A percentile compares a stretch with the other conserved stretches of the same genome.
phyloP scores from a whole-genome alignment of 2,329 filamentous ascomycete species.

The Phialophora macrospora region DNA sequence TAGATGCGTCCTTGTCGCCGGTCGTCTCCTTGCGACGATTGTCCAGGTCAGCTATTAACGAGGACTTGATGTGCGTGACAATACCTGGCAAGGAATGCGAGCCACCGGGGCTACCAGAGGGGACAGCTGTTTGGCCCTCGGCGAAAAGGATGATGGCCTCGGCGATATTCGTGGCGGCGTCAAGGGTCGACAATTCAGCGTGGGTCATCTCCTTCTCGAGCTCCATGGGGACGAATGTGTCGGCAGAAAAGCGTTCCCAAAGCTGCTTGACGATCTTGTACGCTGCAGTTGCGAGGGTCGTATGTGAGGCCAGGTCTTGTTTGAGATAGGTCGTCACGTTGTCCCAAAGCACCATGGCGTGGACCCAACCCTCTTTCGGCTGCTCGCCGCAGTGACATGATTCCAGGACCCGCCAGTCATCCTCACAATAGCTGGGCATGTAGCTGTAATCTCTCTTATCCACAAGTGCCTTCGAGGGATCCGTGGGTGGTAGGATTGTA shows the following conservation, averaged over 20 bases:
- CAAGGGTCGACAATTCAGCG: slow-evolving; percentile 22
- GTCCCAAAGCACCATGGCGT: slow-evolving; percentile 34
- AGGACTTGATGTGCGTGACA: slow-evolving; percentile 18
- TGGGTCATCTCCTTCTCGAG: slow-evolving; percentile 29
- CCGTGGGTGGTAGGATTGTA: slow-evolving; percentile 18
- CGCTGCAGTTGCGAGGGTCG: slow-evolving; percentile 17
- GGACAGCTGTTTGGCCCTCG: background rate
- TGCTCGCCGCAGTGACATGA: slow-evolving; percentile 32
- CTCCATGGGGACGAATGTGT: background rate
- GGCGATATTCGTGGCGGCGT: slow-evolving; percentile 20
- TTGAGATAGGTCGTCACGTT: slow-evolving; percentile 34
- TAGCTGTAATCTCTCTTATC: slow-evolving; percentile 37
- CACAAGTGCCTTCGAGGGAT: slow-evolving; percentile 22
- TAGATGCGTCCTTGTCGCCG: background rate
- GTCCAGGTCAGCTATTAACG: slow-evolving; percentile 13
- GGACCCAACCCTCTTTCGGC: slow-evolving; percentile 32
- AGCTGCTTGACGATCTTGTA: slow-evolving; percentile 19
- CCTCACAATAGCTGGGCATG: slow-evolving; percentile 33
- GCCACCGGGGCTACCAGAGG: background rate
- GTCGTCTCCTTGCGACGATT: slow-evolving; percentile 5
- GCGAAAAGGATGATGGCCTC: slow-evolving; percentile 16
- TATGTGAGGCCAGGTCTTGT: slow-evolving; percentile 27
- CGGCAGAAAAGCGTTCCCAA: background rate
- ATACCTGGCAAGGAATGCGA: slow-evolving; percentile 8
- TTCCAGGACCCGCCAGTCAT: slow-evolving; percentile 27